phyloP scores from a whole-genome alignment of 495 filamentous ascomycete genomes.

The Usnea hakonensis region DNA sequence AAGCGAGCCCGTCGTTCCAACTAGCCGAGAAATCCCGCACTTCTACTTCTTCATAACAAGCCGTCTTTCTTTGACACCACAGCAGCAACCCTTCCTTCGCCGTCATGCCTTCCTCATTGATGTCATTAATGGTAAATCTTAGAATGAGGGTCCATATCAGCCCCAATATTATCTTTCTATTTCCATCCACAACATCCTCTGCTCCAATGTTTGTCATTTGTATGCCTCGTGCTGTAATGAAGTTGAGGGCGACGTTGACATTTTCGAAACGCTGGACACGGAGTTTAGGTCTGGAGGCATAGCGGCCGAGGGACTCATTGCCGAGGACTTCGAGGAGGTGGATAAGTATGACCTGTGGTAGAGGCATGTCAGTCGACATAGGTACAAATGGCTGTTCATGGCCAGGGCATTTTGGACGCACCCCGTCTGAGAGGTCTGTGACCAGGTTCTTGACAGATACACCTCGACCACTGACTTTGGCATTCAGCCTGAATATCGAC shows the following conservation, averaged over 20 bases:
- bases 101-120: conserved; percentile 95
- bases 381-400: not conserved
- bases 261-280: conserved; percentile 98
- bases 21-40: conserved; percentile 88
- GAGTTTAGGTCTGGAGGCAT: conserved; percentile 90
- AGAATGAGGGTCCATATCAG: conserved; percentile 97
- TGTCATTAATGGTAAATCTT: conserved; percentile 95
- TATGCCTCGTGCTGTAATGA: conserved; percentile 81
- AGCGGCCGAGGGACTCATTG: conserved; percentile 86
- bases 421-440: conserved; percentile 84
- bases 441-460: conserved; percentile 76
- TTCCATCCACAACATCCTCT: conserved; percentile 97
- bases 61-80: conserved; percentile 98
- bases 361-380: not conserved
- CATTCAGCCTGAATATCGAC: conserved; percentile 68
- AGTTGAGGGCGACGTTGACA: conserved; percentile 90
- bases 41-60: conserved; percentile 94
- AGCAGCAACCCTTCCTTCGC: conserved; percentile 91
- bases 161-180: conserved; percentile 92
- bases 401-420: conserved; percentile 39
- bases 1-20: conserved; percentile 96
- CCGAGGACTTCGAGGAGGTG: conserved; percentile 95
- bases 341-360: conserved; percentile 73
- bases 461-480: conserved; percentile 71
- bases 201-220: conserved; percentile 98